Evolutionary conservation across 2,329 filamentous ascomycete genomes (phyloP).

Genomic region (Xylariales sp.): DNA sequence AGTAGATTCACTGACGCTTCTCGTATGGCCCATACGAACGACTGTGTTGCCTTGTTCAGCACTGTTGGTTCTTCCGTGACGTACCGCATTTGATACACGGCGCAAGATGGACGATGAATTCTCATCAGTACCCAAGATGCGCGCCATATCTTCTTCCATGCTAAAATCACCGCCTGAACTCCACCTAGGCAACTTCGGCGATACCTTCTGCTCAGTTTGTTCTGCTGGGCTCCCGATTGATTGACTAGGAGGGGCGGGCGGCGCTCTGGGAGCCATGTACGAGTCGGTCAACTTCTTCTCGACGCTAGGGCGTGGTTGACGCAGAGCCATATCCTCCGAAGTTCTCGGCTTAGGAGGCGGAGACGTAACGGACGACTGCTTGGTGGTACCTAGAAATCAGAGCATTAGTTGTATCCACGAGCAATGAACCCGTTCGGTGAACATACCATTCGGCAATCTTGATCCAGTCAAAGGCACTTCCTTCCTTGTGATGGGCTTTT

Average conservation of each 20-base stretch:
- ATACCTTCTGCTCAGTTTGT: slow-evolving; percentile 44
- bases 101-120: slow-evolving; percentile 75
- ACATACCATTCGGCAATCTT: slow-evolving; percentile 21
- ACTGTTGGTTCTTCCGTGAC: slow-evolving; percentile 87
- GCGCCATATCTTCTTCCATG: slow-evolving; percentile 92
- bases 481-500: slow-evolving; percentile 58
- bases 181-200: slow-evolving; percentile 67
- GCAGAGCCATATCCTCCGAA: slow-evolving; percentile 18
- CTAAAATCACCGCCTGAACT: slow-evolving; percentile 83
- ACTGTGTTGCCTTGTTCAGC: slow-evolving; percentile 50
- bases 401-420: too few species aligned
- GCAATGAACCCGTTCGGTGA: background rate
- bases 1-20: slow-evolving; percentile 66
- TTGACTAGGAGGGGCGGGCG: slow-evolving; percentile 47
- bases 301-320: slow-evolving; percentile 20
- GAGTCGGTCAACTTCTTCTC: slow-evolving; percentile 44
- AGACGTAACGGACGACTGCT: too few species aligned
- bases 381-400: too few species aligned
- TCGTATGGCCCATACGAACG: slow-evolving; percentile 45
- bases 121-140: slow-evolving; percentile 77
- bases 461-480: slow-evolving; percentile 46
- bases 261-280: slow-evolving; percentile 55
- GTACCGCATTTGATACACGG: slow-evolving; percentile 87
- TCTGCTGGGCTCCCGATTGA: slow-evolving; percentile 28
- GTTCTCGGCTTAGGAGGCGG: slow-evolving; percentile 14